These are phyloP conservation scores for Didymella arachidicola DNA, from an alignment of 2,329 filamentous ascomycete genomes.

Conservation along the genomic window DNA sequence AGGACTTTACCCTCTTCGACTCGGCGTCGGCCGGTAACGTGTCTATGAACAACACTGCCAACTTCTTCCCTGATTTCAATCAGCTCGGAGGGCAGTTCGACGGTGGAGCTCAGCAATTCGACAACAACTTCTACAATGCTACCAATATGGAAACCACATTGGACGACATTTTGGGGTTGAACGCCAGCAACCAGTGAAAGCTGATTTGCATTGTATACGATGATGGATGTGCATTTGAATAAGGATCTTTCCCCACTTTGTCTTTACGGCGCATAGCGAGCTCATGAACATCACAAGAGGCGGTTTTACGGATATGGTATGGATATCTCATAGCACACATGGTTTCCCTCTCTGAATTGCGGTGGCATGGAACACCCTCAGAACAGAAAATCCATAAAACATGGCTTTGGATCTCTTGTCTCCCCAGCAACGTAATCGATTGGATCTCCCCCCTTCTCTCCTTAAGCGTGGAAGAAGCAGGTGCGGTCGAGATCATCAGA, in stretches of 20 bases:
- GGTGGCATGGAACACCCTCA: slow-evolving; percentile 27
- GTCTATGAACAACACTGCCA: slow-evolving; percentile 35
- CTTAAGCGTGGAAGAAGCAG: slow-evolving; percentile 26
- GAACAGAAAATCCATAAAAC: slow-evolving; percentile 49
- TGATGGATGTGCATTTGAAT: slow-evolving; percentile 33
- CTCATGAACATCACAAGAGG: slow-evolving; percentile 27
- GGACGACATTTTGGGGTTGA: slow-evolving; percentile 42
- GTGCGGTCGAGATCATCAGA: slow-evolving; percentile 47
- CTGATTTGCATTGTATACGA: slow-evolving; percentile 26
- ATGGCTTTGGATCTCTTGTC: slow-evolving; percentile 37
- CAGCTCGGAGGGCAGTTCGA: slow-evolving; percentile 51
- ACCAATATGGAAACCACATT: slow-evolving; percentile 31
- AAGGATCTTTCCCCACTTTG: slow-evolving; percentile 28
- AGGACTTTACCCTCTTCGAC: slow-evolving; percentile 70
- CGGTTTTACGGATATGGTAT: slow-evolving; percentile 20
- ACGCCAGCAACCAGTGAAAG: slow-evolving; percentile 33
- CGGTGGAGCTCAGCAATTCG: slow-evolving; percentile 29
- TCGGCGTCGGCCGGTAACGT: slow-evolving; percentile 34
- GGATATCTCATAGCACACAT: slow-evolving; percentile 26
- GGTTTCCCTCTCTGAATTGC: slow-evolving; percentile 29
- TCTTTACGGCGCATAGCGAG: slow-evolving; percentile 26
- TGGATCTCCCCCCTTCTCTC: slow-evolving; percentile 48
- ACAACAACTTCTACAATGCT: slow-evolving; percentile 38
- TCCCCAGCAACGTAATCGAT: slow-evolving; percentile 33
- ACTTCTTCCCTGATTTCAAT: slow-evolving; percentile 51